Conservation (phyloP, 768 basidiomycete genomes). For the Mycena chlorophos region DNA sequence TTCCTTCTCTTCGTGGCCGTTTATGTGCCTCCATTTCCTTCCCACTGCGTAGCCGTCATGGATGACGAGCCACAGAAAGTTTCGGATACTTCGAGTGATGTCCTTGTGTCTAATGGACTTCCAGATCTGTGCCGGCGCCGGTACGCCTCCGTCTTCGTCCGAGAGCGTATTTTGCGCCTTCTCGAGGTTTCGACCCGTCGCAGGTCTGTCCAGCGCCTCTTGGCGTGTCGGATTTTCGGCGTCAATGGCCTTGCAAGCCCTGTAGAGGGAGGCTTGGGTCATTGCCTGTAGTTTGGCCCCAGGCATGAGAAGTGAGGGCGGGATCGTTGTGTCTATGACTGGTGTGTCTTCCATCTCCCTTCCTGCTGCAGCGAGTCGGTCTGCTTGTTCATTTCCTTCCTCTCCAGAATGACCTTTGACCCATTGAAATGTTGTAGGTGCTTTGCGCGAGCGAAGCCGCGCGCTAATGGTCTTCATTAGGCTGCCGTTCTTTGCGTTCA, state of each 20-base stretch:
- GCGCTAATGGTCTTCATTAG: not conserved
- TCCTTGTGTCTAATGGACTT: slow-evolving; percentile 9
- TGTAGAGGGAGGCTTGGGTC: not conserved
- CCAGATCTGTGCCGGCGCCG: slow-evolving; percentile 9
- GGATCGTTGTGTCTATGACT: not conserved
- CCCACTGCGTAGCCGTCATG: slow-evolving; percentile 22
- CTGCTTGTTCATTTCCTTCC: slow-evolving; percentile 17
- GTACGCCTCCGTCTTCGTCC: not conserved
- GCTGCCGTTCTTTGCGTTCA: not conserved
- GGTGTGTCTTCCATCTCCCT: not conserved
- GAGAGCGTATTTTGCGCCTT: not conserved
- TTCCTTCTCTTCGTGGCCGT: not conserved
- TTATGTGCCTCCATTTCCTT: slow-evolving; percentile 1
- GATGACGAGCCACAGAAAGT: slow-evolving; percentile 1
- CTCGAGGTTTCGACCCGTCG: not conserved
- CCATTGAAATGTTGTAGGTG: slow-evolving; percentile 19
- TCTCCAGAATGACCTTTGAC: slow-evolving; percentile 19
- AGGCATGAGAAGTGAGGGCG: not conserved
- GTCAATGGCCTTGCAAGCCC: not conserved
- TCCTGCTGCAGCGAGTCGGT: slow-evolving; percentile 11
- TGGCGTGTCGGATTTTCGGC: not conserved
- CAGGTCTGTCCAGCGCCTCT: not conserved
- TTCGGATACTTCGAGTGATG: slow-evolving; percentile 6
- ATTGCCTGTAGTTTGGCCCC: not conserved
- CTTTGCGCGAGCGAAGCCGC: slow-evolving; percentile 7